Conservation (phyloP, 78 protist species). For the Dictyostelium firmibasis region DNA sequence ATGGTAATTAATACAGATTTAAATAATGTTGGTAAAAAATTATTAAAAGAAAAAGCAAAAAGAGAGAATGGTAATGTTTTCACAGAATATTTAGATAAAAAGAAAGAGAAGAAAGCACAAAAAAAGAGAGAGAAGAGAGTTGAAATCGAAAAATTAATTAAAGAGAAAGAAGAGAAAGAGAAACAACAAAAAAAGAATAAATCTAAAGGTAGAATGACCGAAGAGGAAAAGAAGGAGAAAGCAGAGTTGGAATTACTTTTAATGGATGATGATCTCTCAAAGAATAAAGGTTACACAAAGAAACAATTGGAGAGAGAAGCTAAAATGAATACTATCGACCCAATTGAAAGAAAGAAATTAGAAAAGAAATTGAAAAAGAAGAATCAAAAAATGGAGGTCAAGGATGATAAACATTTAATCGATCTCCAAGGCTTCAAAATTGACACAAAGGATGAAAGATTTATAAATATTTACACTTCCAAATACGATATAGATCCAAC, state of each 20-base stretch:
- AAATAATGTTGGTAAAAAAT: slow-evolving; percentile 27
- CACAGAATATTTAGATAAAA: slow-evolving; percentile 24
- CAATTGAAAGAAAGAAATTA: slow-evolving; percentile 24
- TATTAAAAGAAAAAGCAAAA: slow-evolving; percentile 44
- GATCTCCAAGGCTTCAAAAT: slow-evolving; percentile 38
- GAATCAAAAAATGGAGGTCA: not conserved
- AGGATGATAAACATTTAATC: not conserved
- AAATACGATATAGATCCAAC: slow-evolving; percentile 86
- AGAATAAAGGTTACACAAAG: slow-evolving; percentile 38
- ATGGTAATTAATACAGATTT: slow-evolving; percentile 41
- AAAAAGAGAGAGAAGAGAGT: slow-evolving; percentile 32
- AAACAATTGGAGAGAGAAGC: slow-evolving; percentile 37
- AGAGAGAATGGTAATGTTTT: slow-evolving; percentile 29
- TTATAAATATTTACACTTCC: not conserved
- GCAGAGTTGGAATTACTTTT: slow-evolving; percentile 80
- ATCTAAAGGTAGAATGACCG: not conserved
- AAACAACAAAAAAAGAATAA: slow-evolving; percentile 18
- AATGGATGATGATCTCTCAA: slow-evolving; percentile 57
- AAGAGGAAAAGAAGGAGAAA: slow-evolving; percentile 24
- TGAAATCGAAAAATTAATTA: not conserved
- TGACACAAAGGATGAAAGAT: slow-evolving; percentile 64
- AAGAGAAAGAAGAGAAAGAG: slow-evolving; percentile 13
- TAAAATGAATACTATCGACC: slow-evolving; percentile 18
- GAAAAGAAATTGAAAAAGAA: slow-evolving; percentile 13
- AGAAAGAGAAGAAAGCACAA: slow-evolving; percentile 36